Evolutionary conservation across 1,284 basidiomycete species (phyloP).

Genomic region (Sutorius eximius): DNA sequence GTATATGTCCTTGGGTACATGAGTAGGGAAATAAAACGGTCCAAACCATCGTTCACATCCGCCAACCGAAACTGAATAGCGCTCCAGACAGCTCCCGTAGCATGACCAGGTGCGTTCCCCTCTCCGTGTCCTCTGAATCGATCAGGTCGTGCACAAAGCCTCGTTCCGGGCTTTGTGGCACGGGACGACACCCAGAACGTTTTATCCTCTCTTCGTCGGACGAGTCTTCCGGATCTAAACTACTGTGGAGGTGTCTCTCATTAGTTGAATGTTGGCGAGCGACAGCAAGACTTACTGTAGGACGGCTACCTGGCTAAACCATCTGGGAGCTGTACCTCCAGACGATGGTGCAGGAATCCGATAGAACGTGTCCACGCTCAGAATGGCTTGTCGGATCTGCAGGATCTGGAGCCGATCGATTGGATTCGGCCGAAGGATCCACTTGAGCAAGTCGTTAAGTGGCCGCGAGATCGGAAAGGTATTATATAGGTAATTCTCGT

Average conservation of each 20-base stretch:
- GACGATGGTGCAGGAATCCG: constrained; percentile 46
- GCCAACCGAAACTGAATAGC: not conserved
- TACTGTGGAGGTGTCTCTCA: not conserved
- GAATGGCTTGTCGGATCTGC: constrained; percentile 60
- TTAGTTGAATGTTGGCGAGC: not conserved
- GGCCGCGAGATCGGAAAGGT: constrained; percentile 70
- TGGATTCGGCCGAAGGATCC: constrained; percentile 58
- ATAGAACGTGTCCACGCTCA: constrained; percentile 65
- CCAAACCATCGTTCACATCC: not conserved
- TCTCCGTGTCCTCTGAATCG: not conserved
- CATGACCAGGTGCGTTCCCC: too few relatives aligned
- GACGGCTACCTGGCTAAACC: constrained; percentile 10
- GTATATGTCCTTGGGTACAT: not conserved
- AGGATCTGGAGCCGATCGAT: constrained; percentile 57
- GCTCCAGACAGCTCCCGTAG: not conserved
- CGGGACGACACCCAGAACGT: not conserved
- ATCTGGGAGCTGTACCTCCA: constrained; percentile 17
- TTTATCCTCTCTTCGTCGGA: not conserved
- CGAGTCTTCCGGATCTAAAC: not conserved
- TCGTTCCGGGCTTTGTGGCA: not conserved
- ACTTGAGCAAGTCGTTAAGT: constrained; percentile 56
- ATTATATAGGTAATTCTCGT: constrained; percentile 67
- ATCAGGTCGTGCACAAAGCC: not conserved
- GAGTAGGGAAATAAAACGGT: too few relatives aligned
- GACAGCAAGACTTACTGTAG: constrained; percentile 4